Conservation (phyloP, 176 grass and related monocot genomes). For the Musa troglodytarum region DNA sequence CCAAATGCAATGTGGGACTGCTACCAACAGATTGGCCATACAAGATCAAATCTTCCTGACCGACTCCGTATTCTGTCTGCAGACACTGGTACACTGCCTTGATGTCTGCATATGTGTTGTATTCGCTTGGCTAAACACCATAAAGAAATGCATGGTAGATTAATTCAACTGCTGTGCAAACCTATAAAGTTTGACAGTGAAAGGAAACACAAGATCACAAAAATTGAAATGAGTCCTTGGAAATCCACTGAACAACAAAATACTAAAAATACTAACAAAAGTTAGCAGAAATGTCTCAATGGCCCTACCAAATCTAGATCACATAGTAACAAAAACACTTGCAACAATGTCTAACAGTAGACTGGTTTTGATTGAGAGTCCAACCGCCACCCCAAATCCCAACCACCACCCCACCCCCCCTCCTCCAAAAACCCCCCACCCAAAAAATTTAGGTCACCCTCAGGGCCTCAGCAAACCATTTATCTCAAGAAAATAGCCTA, state of each 20-base stretch:
- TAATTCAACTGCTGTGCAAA: not conserved
- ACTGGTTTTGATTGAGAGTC: not conserved
- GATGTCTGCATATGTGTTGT: constrained; percentile 96
- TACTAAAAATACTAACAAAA: not conserved
- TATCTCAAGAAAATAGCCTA: constrained; percentile 16
- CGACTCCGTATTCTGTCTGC: constrained; percentile 85
- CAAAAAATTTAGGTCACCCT: not conserved
- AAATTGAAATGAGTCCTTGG: not conserved
- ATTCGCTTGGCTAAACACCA: constrained; percentile 68
- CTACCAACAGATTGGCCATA: constrained; percentile 99
- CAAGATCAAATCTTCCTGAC: constrained; percentile 92
- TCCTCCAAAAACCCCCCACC: not conserved
- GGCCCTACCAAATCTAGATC: too few species aligned
- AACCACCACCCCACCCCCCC: not conserved
- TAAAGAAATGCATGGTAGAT: constrained; percentile 23
- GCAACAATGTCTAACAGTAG: not conserved
- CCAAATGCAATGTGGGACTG: constrained; percentile 87
- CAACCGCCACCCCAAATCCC: not conserved
- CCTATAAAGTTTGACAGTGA: not conserved
- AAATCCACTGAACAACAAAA: not conserved
- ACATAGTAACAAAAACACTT: not conserved
- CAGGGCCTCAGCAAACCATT: not conserved
- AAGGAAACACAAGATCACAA: constrained; percentile 1
- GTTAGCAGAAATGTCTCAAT: too few species aligned
- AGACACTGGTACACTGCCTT: constrained; percentile 96